Evolutionary conservation across 1,284 basidiomycete species (phyloP).

Genomic region (Puccinia polysora): DNA sequence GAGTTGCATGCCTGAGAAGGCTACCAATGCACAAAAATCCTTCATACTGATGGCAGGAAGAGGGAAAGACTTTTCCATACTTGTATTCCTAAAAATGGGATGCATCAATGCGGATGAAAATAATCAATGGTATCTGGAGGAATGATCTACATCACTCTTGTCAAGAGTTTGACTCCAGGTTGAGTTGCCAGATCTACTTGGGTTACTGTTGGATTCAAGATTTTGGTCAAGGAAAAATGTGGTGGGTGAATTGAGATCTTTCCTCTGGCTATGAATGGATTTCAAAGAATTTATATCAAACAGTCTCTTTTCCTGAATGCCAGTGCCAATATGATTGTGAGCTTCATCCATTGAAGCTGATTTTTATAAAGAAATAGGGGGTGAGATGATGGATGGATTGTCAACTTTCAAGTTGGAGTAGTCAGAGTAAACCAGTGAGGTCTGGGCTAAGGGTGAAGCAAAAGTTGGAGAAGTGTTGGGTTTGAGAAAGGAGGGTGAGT

Average conservation of each 20-base stretch:
- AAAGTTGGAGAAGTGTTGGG: constrained; percentile 29
- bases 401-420: neutral
- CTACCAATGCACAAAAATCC: constrained; percentile 39
- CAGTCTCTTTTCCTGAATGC: neutral
- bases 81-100: constrained; percentile 32
- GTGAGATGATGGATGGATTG: neutral
- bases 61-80: constrained; percentile 20
- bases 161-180: neutral
- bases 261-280: constrained; percentile 1
- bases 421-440: neutral
- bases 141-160: neutral
- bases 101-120: constrained; percentile 1
- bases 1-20: constrained; percentile 42
- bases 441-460: constrained; percentile 29
- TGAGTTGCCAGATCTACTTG: constrained; percentile 2
- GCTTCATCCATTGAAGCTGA: neutral
- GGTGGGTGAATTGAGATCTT: neutral
- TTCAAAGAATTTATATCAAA: neutral
- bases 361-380: neutral
- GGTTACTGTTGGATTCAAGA: neutral
- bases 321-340: neutral
- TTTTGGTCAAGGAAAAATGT: neutral
- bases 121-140: neutral
- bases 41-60: constrained; percentile 22
- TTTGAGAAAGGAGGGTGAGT: constrained; percentile 4